Conservation (phyloP, 2,329 filamentous ascomycete genomes). For the Fusarium chuoi region DNA sequence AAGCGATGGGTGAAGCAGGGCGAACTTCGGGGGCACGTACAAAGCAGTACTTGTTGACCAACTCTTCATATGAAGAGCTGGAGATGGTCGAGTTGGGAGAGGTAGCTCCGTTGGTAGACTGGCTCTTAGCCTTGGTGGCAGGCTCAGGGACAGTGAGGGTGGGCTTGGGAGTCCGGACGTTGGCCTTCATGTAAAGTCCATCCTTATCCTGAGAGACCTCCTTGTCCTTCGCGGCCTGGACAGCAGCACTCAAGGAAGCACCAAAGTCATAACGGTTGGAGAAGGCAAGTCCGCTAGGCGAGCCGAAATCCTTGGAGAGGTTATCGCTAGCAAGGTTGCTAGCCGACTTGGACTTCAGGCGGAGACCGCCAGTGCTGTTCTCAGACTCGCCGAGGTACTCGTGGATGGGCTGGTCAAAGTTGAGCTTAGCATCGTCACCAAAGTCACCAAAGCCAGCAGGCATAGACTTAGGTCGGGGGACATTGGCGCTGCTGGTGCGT, state of each 20-base stretch:
- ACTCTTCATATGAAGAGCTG: conserved; percentile 92
- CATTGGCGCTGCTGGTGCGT: conserved; percentile 53
- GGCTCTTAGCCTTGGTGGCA: conserved; percentile 24
- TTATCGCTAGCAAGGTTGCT: conserved; percentile 72
- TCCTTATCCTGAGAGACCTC: conserved; percentile 68
- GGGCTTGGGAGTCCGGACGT: conserved; percentile 47
- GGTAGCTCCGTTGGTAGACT: conserved; percentile 55
- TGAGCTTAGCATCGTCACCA: conserved; percentile 66
- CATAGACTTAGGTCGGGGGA: conserved; percentile 65
- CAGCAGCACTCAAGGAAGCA: conserved; percentile 86
- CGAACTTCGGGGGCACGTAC: conserved; percentile 75
- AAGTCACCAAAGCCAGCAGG: conserved; percentile 77
- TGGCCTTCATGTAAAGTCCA: conserved; percentile 66
- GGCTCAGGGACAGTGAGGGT: conserved; percentile 42
- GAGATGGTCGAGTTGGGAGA: conserved; percentile 70
- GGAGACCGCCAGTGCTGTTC: conserved; percentile 65
- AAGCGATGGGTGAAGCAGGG: conserved; percentile 41
- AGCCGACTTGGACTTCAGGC: conserved; percentile 76
- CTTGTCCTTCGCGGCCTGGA: conserved; percentile 77
- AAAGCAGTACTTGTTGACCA: conserved; percentile 99
- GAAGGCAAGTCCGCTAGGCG: conserved; percentile 78
- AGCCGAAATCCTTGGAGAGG: conserved; percentile 60
- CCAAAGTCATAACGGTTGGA: conserved; percentile 96
- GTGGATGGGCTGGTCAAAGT: conserved; percentile 68
- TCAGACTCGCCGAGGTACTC: conserved; percentile 72